phyloP scores from a whole-genome alignment of 2,329 filamentous ascomycete species.

The Fusarium haematococcum region DNA sequence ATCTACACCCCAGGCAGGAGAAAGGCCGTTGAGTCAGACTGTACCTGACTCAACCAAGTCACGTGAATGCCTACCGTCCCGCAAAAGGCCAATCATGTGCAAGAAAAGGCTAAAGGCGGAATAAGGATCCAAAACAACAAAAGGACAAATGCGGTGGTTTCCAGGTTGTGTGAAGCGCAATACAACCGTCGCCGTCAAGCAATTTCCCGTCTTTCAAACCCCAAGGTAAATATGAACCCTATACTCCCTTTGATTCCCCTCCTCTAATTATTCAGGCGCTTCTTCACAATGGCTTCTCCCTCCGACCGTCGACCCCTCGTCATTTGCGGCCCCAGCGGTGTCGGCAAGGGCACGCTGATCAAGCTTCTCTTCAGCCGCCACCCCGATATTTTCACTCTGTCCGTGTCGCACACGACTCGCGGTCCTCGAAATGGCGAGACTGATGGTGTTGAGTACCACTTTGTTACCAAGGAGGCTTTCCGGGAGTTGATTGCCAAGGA shows the following conservation, averaged over 20 bases:
- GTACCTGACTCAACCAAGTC: not conserved
- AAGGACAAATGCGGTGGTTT: slow-evolving; percentile 27
- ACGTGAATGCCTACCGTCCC: not conserved
- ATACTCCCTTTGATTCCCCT: too few species aligned
- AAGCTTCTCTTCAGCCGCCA: slow-evolving; percentile 73
- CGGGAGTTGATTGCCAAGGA: slow-evolving; percentile 71
- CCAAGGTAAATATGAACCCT: too few species aligned
- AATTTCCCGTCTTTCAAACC: slow-evolving; percentile 1
- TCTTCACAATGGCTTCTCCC: slow-evolving; percentile 47
- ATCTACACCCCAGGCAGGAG: not conserved
- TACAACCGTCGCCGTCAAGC: slow-evolving; percentile 8
- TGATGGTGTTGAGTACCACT: slow-evolving; percentile 85
- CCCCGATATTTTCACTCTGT: slow-evolving; percentile 65
- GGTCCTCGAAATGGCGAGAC: slow-evolving; percentile 80
- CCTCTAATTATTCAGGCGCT: slow-evolving; percentile 14
- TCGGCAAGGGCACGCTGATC: slow-evolving; percentile 85
- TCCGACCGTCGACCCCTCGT: slow-evolving; percentile 74
- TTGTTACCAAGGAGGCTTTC: slow-evolving; percentile 75
- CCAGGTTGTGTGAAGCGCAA: slow-evolving; percentile 32
- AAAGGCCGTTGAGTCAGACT: not conserved
- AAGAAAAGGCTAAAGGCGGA: not conserved
- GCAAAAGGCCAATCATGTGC: not conserved
- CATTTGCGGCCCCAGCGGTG: slow-evolving; percentile 82
- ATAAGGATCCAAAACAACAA: not conserved
- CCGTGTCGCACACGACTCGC: slow-evolving; percentile 83